A percentile compares a stretch with the other conserved stretches of the same genome.
Conservation (phyloP, 257 asterid genomes). For the Anisodus acutangulus region DNA sequence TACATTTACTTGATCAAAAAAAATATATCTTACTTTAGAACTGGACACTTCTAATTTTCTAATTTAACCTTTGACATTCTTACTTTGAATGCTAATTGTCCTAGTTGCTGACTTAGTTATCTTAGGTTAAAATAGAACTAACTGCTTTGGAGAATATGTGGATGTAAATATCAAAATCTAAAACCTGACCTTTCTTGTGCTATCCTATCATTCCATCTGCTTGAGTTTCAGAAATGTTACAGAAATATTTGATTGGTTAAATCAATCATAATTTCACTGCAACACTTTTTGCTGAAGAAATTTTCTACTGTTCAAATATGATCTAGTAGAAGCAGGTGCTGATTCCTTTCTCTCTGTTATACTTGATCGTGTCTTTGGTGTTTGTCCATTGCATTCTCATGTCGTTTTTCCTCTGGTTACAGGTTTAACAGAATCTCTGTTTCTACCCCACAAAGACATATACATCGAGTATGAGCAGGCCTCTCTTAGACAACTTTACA, state of each 20-base stretch:
- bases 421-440: conserved; percentile 94
- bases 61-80: not conserved
- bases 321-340: not conserved
- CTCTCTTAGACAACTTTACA: conserved; percentile 89
- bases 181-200: conserved; percentile 14
- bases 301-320: conserved; percentile 6
- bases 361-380: not conserved
- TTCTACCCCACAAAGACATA: conserved; percentile 85
- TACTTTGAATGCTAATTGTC: not conserved
- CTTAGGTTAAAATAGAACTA: not conserved
- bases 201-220: conserved; percentile 1
- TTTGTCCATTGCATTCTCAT: not conserved
- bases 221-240: conserved; percentile 7
- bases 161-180: conserved; percentile 11
- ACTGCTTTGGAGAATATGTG: not conserved
- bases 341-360: conserved; percentile 15
- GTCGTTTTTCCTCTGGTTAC: conserved; percentile 40
- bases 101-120: not conserved
- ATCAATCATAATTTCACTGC: not conserved
- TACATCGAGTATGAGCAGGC: conserved; percentile 95
- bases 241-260: conserved; percentile 4
- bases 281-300: conserved; percentile 13
- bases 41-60: not conserved
- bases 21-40: conserved; percentile 18
- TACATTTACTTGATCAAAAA: too few relatives aligned